phyloP scores from a whole-genome alignment of 257 asterid genomes.

The Rubia yunnanensis region DNA sequence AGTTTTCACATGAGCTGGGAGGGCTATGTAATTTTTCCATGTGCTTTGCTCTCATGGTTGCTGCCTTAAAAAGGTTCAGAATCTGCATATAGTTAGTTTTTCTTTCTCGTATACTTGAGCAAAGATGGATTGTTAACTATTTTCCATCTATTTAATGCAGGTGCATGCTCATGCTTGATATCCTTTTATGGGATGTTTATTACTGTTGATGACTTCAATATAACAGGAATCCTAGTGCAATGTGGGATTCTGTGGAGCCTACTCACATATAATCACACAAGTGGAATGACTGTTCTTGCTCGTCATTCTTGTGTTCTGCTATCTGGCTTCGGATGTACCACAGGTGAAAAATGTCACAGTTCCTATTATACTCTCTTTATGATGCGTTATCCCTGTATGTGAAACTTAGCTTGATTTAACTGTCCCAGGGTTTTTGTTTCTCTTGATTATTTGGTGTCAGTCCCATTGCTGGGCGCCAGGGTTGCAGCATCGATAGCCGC shows the following conservation, averaged over 20 bases:
- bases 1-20: no score
- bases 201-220: constrained; percentile 70
- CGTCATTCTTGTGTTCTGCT: constrained; percentile 68
- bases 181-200: constrained; percentile 95
- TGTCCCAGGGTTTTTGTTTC: no score
- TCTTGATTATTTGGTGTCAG: constrained; percentile 22
- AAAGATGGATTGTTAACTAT: constrained; percentile 7
- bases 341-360: constrained; percentile 39
- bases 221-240: constrained; percentile 74
- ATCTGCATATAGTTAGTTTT: background rate
- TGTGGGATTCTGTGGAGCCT: constrained; percentile 91
- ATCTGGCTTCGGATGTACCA: constrained; percentile 92
- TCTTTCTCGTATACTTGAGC: background rate
- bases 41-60: no score
- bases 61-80: constrained; percentile 62
- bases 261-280: constrained; percentile 47
- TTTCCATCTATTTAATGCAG: constrained; percentile 25
- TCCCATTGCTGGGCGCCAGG: constrained; percentile 58
- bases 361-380: no score
- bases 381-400: no score
- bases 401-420: no score
- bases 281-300: constrained; percentile 64
- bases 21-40: no score
- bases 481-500: constrained; percentile 75
- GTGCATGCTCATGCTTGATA: constrained; percentile 79